phyloP scores from a whole-genome alignment of 129 eudicot genomes.

The Pittosporum tobira region DNA sequence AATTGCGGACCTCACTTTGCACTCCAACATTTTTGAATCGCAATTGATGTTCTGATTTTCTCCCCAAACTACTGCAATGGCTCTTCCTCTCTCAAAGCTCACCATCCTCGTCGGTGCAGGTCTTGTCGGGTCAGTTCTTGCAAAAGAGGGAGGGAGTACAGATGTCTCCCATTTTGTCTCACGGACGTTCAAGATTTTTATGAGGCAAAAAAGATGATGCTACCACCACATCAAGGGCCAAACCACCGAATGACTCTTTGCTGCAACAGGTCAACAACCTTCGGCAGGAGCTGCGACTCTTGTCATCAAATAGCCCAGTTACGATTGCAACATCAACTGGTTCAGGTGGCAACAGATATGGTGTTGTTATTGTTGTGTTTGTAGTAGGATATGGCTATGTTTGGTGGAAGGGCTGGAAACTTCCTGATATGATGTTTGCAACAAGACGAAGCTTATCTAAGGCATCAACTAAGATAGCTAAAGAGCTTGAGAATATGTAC shows the following conservation, averaged over 20 bases:
- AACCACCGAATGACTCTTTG: slow-evolving; percentile 56
- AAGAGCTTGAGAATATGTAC: slow-evolving; percentile 75
- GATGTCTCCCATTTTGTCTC: slow-evolving; percentile 48
- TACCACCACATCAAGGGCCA: slow-evolving; percentile 30
- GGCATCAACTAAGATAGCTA: slow-evolving; percentile 67
- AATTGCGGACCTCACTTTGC: neutral
- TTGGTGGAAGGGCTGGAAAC: slow-evolving; percentile 99
- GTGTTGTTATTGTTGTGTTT: slow-evolving; percentile 44
- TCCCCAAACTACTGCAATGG: slow-evolving; percentile 28
- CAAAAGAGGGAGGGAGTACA: slow-evolving; percentile 69
- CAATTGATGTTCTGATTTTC: neutral
- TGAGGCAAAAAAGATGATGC: slow-evolving; percentile 39
- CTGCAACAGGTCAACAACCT: slow-evolving; percentile 80
- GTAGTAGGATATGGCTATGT: slow-evolving; percentile 79
- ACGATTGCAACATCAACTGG: slow-evolving; percentile 61
- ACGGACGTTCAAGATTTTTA: slow-evolving; percentile 67
- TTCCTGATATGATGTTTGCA: slow-evolving; percentile 88
- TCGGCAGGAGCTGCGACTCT: slow-evolving; percentile 75
- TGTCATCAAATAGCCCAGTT: slow-evolving; percentile 64
- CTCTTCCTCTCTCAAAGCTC: slow-evolving; percentile 71
- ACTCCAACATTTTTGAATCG: neutral
- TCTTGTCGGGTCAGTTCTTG: slow-evolving; percentile 68
- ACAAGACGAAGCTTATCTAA: slow-evolving; percentile 69
- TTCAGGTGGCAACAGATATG: slow-evolving; percentile 56
- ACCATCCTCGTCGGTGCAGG: slow-evolving; percentile 82